Percentiles rank a stretch among this genome's conserved stretches.
These are phyloP conservation scores for Kazachstania bromeliacearum DNA, from an alignment of 805 yeast genomes.

Conservation along the genomic window DNA sequence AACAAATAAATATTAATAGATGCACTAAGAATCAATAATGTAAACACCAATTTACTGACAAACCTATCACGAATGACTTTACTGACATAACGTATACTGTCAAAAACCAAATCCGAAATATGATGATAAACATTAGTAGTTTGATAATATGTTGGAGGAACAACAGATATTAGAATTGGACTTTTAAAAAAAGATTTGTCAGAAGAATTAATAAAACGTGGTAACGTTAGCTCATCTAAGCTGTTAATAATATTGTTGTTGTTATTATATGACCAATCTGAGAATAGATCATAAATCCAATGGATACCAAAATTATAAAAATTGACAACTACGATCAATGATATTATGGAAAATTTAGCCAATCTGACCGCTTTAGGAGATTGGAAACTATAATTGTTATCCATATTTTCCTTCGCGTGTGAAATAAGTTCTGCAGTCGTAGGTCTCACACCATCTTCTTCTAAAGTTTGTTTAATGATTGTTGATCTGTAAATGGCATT, in stretches of 20 bases:
- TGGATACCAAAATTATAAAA: slow-evolving; percentile 60
- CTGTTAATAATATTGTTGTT: not conserved
- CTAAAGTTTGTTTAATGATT: slow-evolving; percentile 65
- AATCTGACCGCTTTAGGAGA: slow-evolving; percentile 39
- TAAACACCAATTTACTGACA: slow-evolving; percentile 65
- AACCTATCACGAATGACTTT: slow-evolving; percentile 69
- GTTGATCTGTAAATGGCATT: slow-evolving; percentile 75
- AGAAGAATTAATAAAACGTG: slow-evolving; percentile 20
- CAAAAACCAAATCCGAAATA: slow-evolving; percentile 42
- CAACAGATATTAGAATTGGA: slow-evolving; percentile 49
- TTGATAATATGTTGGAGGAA: slow-evolving; percentile 47
- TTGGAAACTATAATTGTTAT: slow-evolving; percentile 10
- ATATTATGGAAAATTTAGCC: slow-evolving; percentile 52
- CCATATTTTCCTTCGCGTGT: slow-evolving; percentile 17
- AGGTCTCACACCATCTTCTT: slow-evolving; percentile 84
- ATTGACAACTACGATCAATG: slow-evolving; percentile 52
- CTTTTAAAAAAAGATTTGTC: slow-evolving; percentile 24
- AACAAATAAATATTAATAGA: slow-evolving; percentile 76
- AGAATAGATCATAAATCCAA: slow-evolving; percentile 41
- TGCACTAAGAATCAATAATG: slow-evolving; percentile 65
- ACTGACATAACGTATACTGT: slow-evolving; percentile 21
- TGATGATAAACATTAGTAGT: slow-evolving; percentile 48
- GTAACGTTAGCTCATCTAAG: not conserved
- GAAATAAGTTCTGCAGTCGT: slow-evolving; percentile 64
- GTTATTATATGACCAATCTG: not conserved